These are phyloP conservation scores for Tillandsia fasciculata DNA, from an alignment of 176 grass and related monocot species.

Conservation along the genomic window DNA sequence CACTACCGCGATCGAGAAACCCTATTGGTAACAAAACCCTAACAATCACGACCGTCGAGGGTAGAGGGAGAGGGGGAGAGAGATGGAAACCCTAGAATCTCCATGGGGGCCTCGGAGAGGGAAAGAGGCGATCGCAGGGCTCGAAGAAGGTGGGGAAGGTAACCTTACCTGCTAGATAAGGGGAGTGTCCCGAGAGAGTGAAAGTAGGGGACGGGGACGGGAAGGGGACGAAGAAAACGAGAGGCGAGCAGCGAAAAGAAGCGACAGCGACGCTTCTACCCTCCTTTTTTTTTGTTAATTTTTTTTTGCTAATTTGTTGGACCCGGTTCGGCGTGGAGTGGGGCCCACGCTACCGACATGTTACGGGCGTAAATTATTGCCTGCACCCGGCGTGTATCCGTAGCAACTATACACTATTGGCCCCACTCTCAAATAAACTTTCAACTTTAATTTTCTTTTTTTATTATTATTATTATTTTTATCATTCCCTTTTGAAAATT, in stretches of 20 bases:
- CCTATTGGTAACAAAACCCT: no score
- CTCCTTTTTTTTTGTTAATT: no score
- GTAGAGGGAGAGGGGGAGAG: background rate
- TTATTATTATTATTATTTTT: no score
- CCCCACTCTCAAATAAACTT: no score
- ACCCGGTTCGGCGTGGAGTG: no score
- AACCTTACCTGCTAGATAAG: background rate
- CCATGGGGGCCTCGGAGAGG: background rate
- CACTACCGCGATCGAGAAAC: background rate
- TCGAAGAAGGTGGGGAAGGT: background rate
- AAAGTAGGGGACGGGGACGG: background rate
- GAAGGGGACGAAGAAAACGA: background rate
- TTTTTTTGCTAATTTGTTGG: no score
- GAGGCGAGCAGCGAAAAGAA: background rate
- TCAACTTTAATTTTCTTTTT: no score
- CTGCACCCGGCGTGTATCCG: no score
- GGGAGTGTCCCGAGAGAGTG: background rate
- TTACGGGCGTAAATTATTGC: no score
- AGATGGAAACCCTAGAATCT: background rate
- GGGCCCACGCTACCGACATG: no score
- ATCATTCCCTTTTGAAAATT: no score
- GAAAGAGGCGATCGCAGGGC: background rate
- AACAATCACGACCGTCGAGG: background rate
- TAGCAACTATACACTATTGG: no score
- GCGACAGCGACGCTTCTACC: background rate